Percentiles rank a stretch among this genome's conserved stretches.
These are phyloP conservation scores for Moesziomyces parantarcticus DNA, from an alignment of 1,284 basidiomycete species.

Conservation along the genomic window DNA sequence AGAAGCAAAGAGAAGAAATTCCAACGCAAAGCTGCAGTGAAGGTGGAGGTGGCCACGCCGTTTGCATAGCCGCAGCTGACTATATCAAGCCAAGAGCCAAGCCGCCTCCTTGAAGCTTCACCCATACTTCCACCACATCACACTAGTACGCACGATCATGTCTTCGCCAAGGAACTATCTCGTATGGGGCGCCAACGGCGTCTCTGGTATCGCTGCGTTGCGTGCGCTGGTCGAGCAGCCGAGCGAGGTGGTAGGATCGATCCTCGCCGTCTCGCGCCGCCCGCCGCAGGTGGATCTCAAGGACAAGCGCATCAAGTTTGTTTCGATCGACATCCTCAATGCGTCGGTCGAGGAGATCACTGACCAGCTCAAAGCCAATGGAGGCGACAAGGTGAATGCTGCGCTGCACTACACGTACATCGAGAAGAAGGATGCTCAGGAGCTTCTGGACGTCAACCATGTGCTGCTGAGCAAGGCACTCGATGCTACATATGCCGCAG, in stretches of 20 bases:
- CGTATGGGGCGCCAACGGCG: conserved; percentile 45
- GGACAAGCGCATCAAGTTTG: conserved; percentile 38
- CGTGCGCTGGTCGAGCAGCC: conserved; percentile 43
- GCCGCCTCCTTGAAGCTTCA: too few species aligned
- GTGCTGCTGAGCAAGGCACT: conserved; percentile 40
- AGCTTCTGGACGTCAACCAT: conserved; percentile 39
- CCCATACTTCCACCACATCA: too few species aligned
- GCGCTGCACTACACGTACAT: conserved; percentile 50
- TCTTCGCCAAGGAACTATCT: conserved; percentile 32
- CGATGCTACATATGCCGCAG: conserved; percentile 31
- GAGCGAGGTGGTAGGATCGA: conserved; percentile 9
- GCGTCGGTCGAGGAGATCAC: conserved; percentile 27
- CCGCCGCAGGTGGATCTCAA: conserved; percentile 38
- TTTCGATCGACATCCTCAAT: conserved; percentile 46
- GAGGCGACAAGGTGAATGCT: conserved; percentile 29
- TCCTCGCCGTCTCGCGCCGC: conserved; percentile 37
- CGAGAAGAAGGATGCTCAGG: conserved; percentile 43
- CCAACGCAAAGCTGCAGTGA: too few species aligned
- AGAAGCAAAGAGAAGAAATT: too few species aligned
- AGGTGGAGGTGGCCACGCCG: not conserved
- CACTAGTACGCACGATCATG: conserved; percentile 4
- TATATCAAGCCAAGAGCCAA: too few species aligned
- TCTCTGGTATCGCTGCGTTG: conserved; percentile 37
- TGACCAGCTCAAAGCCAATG: conserved; percentile 26
- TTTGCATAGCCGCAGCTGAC: conserved; percentile 14